Evolutionary conservation across 2,329 filamentous ascomycete genomes (phyloP).

Genomic region (Chaetomium globosum): DNA sequence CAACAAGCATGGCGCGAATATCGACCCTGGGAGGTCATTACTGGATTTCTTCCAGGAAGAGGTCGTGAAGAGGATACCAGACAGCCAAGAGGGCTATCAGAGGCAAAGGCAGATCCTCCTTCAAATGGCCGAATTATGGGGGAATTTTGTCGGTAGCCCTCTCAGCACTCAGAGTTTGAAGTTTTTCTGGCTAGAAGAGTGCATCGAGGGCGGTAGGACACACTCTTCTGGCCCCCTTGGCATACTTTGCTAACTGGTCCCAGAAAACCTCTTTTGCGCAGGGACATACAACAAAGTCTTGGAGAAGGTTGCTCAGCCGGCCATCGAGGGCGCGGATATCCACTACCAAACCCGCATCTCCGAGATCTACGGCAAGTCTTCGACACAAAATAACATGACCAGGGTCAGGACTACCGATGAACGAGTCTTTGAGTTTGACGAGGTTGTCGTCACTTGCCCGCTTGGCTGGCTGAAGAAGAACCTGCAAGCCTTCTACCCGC

Average conservation of each 20-base stretch:
- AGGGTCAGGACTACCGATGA: conserved; percentile 52
- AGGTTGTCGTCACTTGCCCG: conserved; percentile 68
- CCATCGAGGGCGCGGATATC: conserved; percentile 57
- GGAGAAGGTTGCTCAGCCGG: conserved; percentile 61
- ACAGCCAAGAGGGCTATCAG: conserved; percentile 47
- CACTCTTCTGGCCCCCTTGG: background rate
- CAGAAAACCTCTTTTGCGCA: conserved; percentile 63
- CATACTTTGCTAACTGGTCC: background rate
- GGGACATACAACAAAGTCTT: conserved; percentile 63
- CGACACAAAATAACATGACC: conserved; percentile 40
- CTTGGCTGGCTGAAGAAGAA: conserved; percentile 70
- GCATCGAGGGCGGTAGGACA: conserved; percentile 66
- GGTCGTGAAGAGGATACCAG: conserved; percentile 51
- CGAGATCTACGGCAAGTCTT: conserved; percentile 45
- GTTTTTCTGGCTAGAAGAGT: conserved; percentile 79
- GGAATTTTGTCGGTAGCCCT: conserved; percentile 69
- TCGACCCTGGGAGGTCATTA: conserved; percentile 52
- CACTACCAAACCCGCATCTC: conserved; percentile 53
- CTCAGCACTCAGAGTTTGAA: conserved; percentile 68
- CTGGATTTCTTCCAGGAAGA: conserved; percentile 56
- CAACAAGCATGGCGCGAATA: conserved; percentile 57
- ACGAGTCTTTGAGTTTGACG: conserved; percentile 59
- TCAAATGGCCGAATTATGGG: conserved; percentile 67
- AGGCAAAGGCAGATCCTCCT: conserved; percentile 50
- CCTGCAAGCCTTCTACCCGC: conserved; percentile 60